These are phyloP conservation scores for Verbascum thapsus DNA, from an alignment of 257 asterid species.

Conservation along the genomic window DNA sequence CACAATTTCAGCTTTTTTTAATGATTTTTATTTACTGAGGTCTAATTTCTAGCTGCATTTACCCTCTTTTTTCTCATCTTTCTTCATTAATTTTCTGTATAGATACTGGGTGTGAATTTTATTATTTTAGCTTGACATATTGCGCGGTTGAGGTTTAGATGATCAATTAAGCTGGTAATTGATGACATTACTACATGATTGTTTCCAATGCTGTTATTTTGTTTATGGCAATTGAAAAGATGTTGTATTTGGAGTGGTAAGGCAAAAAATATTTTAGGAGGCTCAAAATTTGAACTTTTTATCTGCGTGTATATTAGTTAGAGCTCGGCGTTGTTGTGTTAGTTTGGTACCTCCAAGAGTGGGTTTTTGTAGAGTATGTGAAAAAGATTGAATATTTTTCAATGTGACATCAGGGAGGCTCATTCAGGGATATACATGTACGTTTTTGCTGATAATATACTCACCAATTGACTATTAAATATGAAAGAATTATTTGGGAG, in stretches of 20 bases:
- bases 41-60: too few species aligned
- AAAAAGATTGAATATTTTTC: neutral
- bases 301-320: neutral
- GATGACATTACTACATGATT: neutral
- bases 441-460: neutral
- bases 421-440: neutral
- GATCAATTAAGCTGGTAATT: neutral
- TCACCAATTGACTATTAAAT: neutral
- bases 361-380: neutral
- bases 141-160: too few species aligned
- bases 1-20: too few species aligned
- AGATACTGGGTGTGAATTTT: too few species aligned
- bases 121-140: too few species aligned
- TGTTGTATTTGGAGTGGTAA: constrained; percentile 16
- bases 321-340: neutral
- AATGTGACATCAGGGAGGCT: constrained; percentile 12
- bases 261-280: neutral
- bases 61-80: too few species aligned
- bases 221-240: neutral
- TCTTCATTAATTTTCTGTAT: neutral
- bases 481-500: constrained; percentile 4
- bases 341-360: neutral
- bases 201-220: neutral
- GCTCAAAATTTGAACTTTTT: neutral
- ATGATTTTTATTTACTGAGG: too few species aligned